phyloP scores from a whole-genome alignment of 495 filamentous ascomycete genomes.

The Xylaria bambusicola region DNA sequence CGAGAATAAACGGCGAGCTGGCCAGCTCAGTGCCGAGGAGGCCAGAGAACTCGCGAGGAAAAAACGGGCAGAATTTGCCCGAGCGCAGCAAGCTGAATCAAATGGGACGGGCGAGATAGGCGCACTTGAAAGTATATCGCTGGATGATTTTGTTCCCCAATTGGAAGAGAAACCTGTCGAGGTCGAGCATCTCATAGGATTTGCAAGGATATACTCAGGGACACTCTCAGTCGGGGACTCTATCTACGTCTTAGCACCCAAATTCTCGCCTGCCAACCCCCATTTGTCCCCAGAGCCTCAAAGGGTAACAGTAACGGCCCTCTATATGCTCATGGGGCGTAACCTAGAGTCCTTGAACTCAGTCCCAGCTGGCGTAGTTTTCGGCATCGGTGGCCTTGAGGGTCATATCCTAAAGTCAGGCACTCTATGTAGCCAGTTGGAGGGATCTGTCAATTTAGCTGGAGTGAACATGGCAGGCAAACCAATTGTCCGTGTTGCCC shows the following conservation, averaged over 20 bases:
- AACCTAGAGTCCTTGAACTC: conserved; percentile 79
- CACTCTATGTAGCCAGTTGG: conserved; percentile 85
- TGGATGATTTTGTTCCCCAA: conserved; percentile 57
- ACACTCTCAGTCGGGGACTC: conserved; percentile 86
- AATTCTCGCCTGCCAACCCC: conserved; percentile 81
- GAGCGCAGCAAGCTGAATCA: conserved; percentile 53
- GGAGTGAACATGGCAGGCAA: conserved; percentile 75
- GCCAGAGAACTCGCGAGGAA: conserved; percentile 83
- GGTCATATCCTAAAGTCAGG: conserved; percentile 92
- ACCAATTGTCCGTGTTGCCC: conserved; percentile 92
- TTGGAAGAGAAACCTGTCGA: conserved; percentile 61
- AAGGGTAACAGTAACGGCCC: conserved; percentile 79
- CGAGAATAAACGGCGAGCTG: conserved; percentile 71
- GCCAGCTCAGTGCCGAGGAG: conserved; percentile 80
- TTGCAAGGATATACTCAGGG: conserved; percentile 90
- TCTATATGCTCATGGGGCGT: conserved; percentile 96
- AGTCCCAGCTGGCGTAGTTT: conserved; percentile 91
- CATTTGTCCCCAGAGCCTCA: conserved; percentile 74
- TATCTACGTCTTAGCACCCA: conserved; percentile 87
- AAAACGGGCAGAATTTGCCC: conserved; percentile 84
- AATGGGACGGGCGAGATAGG: conserved; percentile 32
- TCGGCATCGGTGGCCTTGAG: conserved; percentile 91
- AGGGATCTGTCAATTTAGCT: conserved; percentile 89
- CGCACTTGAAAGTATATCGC: conserved; percentile 36
- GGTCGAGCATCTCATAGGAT: conserved; percentile 88